Conservation (phyloP, 306 rosid genomes). For the Trichosanthes cucumerina region DNA sequence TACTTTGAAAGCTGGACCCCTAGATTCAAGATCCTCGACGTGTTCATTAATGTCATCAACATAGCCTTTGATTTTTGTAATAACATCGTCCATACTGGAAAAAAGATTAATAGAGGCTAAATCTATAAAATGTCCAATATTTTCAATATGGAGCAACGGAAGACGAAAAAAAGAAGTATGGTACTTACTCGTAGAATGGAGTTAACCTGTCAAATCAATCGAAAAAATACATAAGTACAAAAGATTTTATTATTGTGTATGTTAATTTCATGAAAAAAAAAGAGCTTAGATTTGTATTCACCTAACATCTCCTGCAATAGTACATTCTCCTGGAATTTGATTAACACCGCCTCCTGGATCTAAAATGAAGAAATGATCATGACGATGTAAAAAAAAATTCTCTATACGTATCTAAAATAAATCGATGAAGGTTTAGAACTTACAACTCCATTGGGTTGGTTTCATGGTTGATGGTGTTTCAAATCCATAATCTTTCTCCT, state of each 20-base stretch:
- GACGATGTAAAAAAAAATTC: background rate
- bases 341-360: constrained; percentile 93
- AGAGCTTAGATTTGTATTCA: constrained; percentile 9
- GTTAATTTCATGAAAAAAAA: background rate
- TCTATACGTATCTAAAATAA: background rate
- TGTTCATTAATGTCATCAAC: constrained; percentile 62
- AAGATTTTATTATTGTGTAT: background rate
- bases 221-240: constrained; percentile 5
- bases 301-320: constrained; percentile 93
- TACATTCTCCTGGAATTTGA: constrained; percentile 87
- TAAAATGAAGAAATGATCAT: background rate
- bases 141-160: background rate
- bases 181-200: constrained; percentile 83
- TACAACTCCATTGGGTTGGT: constrained; percentile 91
- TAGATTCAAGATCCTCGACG: constrained; percentile 42
- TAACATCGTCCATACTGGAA: constrained; percentile 57
- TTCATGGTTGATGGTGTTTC: constrained; percentile 92
- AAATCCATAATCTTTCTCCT: constrained; percentile 61
- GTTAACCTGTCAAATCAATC: constrained; percentile 50
- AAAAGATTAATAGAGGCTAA: background rate
- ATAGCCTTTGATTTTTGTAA: constrained; percentile 53
- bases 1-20: constrained; percentile 92
- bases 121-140: background rate
- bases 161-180: background rate
- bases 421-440: constrained; percentile 20